Base-by-base conservation (phyloP, 768 basidiomycete species). In the Tricholoma bakamatsutake region DNA sequence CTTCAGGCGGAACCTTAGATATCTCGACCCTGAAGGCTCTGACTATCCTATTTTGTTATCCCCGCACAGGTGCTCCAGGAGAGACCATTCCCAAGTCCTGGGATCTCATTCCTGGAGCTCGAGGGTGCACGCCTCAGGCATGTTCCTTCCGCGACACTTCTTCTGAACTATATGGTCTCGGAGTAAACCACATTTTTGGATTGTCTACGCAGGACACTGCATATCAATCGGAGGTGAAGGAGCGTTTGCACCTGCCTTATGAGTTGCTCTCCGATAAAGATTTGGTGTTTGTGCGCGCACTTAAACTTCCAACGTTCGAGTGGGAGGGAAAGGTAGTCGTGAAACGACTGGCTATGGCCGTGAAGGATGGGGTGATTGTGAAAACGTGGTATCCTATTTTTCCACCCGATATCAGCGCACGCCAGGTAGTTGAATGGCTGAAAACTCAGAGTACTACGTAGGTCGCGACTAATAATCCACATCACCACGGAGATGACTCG, bases 61-160 rank as follows among this genome's bases (percentile, higher is more conserved):
- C 64, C 37, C 62, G 64, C 24, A 63, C 62, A 18, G 62, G 62
- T 7, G 57, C 56, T 35, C 60, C 64, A 5, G 57, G 57, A 10
- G 57, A 61, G 30, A 48, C 40, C 28, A 52, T 64, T 13, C 62
- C 64, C 21, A 57, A 54, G 52, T 50, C 50, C 7, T 64, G 64
- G 64, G 55, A 64, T 46, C 27, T 62, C 24, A 64, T 64, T 49
- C 64, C 64, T 13, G 64, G 64, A 43, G 64, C 64, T 21, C 58
- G 64, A 27, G 64, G 64, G 31, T 64, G 64, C 52, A 62, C 64
- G 11, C 64, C 64, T 17, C 64, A 65, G 13, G 62, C 56, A 15
- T 65, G 64, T 47, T 59, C 60, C n/a, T 63, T 61, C 57, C 62
- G 64, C 31, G 64, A 65, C 51, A 54, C 57, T 31, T 55, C 40